Conservation (phyloP, 257 asterid species). For the Ilex asprella region DNA sequence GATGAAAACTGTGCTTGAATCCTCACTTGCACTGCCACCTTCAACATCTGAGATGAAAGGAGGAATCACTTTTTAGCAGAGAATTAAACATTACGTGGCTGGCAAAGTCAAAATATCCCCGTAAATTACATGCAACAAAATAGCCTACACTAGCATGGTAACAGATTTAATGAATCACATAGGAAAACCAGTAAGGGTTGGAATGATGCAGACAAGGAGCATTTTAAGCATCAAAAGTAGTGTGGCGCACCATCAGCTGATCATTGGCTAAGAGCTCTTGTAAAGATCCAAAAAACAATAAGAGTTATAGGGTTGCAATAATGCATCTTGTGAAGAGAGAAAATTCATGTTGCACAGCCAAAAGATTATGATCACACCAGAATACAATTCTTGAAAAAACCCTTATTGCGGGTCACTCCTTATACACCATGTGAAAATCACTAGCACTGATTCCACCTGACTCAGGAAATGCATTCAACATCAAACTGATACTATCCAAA, state of each 20-base stretch:
- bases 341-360: not conserved
- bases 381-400: conserved; percentile 6
- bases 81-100: conserved; percentile 18
- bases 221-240: conserved; percentile 7
- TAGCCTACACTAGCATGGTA: conserved; percentile 1
- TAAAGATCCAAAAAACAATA: too few species aligned
- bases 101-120: conserved; percentile 24
- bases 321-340: conserved; percentile 5
- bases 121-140: conserved; percentile 19
- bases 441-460: not conserved
- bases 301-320: conserved; percentile 17
- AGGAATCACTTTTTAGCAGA: conserved; percentile 26
- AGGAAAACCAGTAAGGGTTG: not conserved
- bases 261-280: conserved; percentile 16
- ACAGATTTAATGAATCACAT: not conserved
- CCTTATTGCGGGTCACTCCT: not conserved
- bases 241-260: conserved; percentile 28
- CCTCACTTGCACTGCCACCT: conserved; percentile 30
- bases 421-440: conserved; percentile 10
- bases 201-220: conserved; percentile 1
- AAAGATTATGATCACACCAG: conserved; percentile 8
- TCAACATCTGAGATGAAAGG: conserved; percentile 43
- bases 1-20: conserved; percentile 34
- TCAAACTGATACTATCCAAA: too few species aligned
- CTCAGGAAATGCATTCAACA: too few species aligned